Base-by-base conservation (phyloP, 768 basidiomycete species). In the Candolleomyces eurysporus region DNA sequence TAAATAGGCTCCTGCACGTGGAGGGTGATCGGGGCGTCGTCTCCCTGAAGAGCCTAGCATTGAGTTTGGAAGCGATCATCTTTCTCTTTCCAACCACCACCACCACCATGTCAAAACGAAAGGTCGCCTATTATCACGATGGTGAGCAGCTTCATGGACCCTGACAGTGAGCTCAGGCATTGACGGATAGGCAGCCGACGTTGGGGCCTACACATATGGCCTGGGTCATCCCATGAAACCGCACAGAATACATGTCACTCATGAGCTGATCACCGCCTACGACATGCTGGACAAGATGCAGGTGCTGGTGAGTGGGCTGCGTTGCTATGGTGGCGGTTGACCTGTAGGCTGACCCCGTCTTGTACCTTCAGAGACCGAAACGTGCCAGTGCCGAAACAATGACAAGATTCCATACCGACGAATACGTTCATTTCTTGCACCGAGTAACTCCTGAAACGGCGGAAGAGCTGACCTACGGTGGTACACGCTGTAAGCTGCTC, bases 391-490 rank as follows among this genome's bases (percentile, higher is more conserved):
- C 89, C 14, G 82, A 87, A 67, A 82, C 84, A 22, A 91, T 99
- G 91, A 90, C 92, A n/a, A 78, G 88, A 11, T 99, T 98, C 75
- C 97, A 99, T 73, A 94, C 96, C 21, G 97, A 99, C 78, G 97
- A 99, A 82, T 99, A 97, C 75, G 84, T 99, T 61, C 88, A 98
- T 68, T 96, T 98, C 68, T 77, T 99, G 49, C 81, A 85, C 58
- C 84, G 85, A 52, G 96, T 98, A 30, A 92, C 90, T 0, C 96
- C 96, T 0, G 97, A 99, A 73, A 96, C 92, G 4, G 87, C 84
- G 1, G 91, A 92, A 66, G 89, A 92, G 59, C 74, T 97, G 68
- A 94, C 92, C 1, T 91, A 86, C 65, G 84, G 89, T 59, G 93
- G 94, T 7, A 87, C 88, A 45, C 79, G 94, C 73, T 98, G 96